These are phyloP conservation scores for Aureococcus anophagefferens DNA, from an alignment of 108 stramenopile species.

Conservation along the genomic window DNA sequence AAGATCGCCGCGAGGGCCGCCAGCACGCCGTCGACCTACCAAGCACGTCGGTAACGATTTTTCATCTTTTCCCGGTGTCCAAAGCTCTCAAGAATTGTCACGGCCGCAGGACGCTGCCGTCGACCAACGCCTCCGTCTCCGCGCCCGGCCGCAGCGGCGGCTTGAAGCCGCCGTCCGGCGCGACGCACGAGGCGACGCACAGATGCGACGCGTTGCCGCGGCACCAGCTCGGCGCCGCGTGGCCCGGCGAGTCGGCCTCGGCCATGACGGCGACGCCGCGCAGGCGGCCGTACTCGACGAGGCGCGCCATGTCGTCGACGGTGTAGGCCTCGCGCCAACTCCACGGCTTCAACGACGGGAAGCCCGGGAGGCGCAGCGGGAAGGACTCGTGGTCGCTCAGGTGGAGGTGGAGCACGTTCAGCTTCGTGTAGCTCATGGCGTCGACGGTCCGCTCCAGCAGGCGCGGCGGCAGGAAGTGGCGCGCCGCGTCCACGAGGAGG, in stretches of 20 bases:
- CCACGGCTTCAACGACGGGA: conserved; percentile 8
- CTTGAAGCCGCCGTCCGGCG: no score
- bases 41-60: no score
- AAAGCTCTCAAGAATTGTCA: no score
- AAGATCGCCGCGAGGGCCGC: conserved; percentile 26
- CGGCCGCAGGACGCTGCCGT: no score
- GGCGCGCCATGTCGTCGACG: conserved; percentile 36
- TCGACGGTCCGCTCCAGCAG: no score
- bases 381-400: conserved; percentile 18
- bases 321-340: conserved; percentile 28
- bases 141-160: no score
- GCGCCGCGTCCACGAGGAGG: conserved; percentile 10
- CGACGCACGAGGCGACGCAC: no score
- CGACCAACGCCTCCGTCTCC: no score
- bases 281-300: conserved; percentile 43
- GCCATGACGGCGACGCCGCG: conserved; percentile 58
- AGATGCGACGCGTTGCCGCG: conserved; percentile 19
- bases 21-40: no score
- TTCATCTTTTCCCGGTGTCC: no score
- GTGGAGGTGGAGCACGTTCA: conserved; percentile 23
- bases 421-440: conserved; percentile 1
- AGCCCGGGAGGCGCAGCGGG: conserved; percentile 13
- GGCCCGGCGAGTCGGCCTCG: conserved; percentile 67
- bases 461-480: conserved; percentile 16
- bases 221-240: conserved; percentile 40